Base-by-base conservation (phyloP, 495 filamentous ascomycete species). In the Penicillium turbatum region DNA sequence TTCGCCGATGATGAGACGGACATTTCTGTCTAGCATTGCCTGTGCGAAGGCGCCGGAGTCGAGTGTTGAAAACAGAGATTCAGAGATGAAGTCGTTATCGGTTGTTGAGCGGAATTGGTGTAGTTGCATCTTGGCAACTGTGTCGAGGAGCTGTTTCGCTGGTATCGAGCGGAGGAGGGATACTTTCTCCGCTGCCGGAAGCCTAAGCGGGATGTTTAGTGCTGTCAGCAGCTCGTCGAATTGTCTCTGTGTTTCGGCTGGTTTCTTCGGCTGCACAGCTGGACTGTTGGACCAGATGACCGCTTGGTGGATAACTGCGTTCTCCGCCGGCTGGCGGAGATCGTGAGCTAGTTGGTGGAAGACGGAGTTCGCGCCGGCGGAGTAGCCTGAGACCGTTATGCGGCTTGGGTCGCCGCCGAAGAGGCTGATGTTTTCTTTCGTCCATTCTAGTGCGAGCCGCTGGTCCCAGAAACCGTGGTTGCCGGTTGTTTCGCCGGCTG, bases 401-500 rank as follows among this genome's bases (percentile, higher is more conserved):
- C 15, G 52, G 84, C 79, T 10, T 75, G 75, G 65, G 65, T 89
- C 79, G 2, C 86, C 86, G 0, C 84, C 83, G 60, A 89, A 84
- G 0, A 74, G 70, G 17, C 63, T 68, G 39, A 83, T 79, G 61
- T 86, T 84, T 31, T 81, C 72, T 55, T 73, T 69, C 1, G 85
- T 81, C 86, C 86, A 89, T 66, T 85, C 75, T 17, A 89, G 68
- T 39, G 81, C 67, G 26, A 82, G 60, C 53, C 79, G 74, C 61
- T 89, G 86, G 61, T 90, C 86, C 70, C 80, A 82, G 56, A 90
- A 73, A 5, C 86, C 86, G 27, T 86, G 66, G 60, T 90, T 90
- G 19, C 86, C 72, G 3, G 63, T 59, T 6, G 67, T 64, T 21
- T 77, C 70, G 0, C 56, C 55, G 2, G 55, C 63, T 12, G 78